Conservation (phyloP, 2,329 filamentous ascomycete genomes). For the Diaporthe capsici region DNA sequence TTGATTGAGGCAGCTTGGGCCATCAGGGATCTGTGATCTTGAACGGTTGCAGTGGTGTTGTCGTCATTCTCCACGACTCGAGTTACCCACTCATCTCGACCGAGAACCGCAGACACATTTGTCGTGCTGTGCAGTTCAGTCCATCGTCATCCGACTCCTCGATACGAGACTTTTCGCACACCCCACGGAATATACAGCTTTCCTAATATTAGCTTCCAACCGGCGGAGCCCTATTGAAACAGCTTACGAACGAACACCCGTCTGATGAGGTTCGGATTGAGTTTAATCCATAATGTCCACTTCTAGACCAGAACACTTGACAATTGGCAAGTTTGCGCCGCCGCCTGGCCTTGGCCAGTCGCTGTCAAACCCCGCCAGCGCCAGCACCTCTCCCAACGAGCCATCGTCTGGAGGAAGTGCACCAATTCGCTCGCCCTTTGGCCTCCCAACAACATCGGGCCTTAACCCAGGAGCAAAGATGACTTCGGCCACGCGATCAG, state of each 20-base stretch:
- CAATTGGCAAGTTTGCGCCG: constrained; percentile 84
- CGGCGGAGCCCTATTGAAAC: constrained; percentile 31
- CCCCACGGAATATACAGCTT: constrained; percentile 38
- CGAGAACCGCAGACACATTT: constrained; percentile 27
- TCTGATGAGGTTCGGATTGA: constrained; percentile 62
- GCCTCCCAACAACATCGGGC: constrained; percentile 68
- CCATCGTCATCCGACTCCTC: constrained; percentile 29
- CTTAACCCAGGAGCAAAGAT: constrained; percentile 72
- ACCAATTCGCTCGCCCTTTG: constrained; percentile 79
- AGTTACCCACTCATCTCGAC: constrained; percentile 16
- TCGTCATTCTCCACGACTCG: constrained; percentile 35
- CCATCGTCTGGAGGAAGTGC: constrained; percentile 68
- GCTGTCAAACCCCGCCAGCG: constrained; percentile 70
- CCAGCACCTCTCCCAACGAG: constrained; percentile 86
- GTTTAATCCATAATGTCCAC: constrained; percentile 94
- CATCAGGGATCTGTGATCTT: constrained; percentile 23
- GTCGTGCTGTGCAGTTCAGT: constrained; percentile 26
- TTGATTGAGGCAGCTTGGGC: constrained; percentile 23
- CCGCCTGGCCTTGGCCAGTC: constrained; percentile 51
- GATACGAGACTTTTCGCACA: constrained; percentile 36
- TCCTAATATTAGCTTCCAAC: constrained; percentile 38
- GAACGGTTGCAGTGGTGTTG: constrained; percentile 14
- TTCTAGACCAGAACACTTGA: constrained; percentile 87
- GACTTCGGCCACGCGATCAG: constrained; percentile 77
- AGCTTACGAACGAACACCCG: constrained; percentile 36